Base-by-base conservation (phyloP, 805 yeast species). In the Monosporozyma siamensis region DNA sequence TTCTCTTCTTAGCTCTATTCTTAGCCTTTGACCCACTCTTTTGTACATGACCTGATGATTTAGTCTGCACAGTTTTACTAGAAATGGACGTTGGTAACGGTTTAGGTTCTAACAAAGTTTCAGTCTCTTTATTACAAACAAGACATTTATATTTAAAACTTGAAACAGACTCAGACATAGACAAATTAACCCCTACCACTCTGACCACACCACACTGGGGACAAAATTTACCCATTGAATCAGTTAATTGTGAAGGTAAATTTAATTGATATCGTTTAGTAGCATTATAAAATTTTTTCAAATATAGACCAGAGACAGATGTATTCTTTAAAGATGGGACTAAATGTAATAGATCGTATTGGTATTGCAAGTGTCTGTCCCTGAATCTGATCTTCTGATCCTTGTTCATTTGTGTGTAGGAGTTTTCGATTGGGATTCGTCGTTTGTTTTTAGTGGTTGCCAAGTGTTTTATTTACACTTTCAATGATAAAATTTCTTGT, bases 1-100 rank as follows among this genome's bases (percentile, higher is more conserved):
- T 74, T 37, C 75, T 60, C 57, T 71, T 74, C 52, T 72, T 74
- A 14, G 69, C 63, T 37, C 74, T 57, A 18, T 64, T 65, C 48
- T 66, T 69, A 1, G 68, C 63, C 17, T 44, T 29, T 38, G 45
- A 48, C 17, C 50, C 25, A 23, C 25, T 23, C 25, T 23, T 23
- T 23, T 23, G 8, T 23, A 23, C 25, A 6, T 23, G 6, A 6
- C 25, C 25, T 23, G n/a, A n/a, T n/a, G n/a, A n/a, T n/a, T n/a
- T n/a, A n/a, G n/a, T n/a, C n/a, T n/a, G n/a, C n/a, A n/a, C n/a
- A n/a, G n/a, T n/a, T n/a, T n/a, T n/a, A n/a, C n/a, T n/a, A n/a
- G n/a, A n/a, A 23, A 6, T 23, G 6, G 25, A 23, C 9, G 25
- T 6, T 23, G 25, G 25, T 23, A 9, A 23, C 9, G 9, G 25